Conservation (phyloP, 257 asterid genomes). For the Fraxinus cuspidata region DNA sequence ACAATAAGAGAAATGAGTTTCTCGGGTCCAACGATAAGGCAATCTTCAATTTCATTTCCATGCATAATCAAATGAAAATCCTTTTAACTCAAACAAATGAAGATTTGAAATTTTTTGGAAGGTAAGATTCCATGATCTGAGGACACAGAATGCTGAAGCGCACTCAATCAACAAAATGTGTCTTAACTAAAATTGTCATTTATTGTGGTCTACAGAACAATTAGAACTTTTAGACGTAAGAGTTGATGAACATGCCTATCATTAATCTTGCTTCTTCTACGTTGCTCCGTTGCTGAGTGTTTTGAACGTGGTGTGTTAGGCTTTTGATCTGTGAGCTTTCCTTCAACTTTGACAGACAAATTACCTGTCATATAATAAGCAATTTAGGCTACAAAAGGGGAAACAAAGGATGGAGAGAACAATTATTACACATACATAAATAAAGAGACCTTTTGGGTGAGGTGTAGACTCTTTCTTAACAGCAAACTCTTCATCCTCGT, state of each 20-base stretch:
- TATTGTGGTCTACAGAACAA: not conserved
- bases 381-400: constrained; percentile 11
- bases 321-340: constrained; percentile 64
- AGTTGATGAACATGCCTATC: constrained; percentile 67
- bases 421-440: constrained; percentile 1
- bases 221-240: constrained; percentile 12
- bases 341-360: constrained; percentile 63
- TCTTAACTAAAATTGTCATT: not conserved
- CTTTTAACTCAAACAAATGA: not conserved
- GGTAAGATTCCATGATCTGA: not conserved
- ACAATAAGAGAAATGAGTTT: not conserved
- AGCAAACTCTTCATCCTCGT: constrained; percentile 67
- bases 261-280: constrained; percentile 98
- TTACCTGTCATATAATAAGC: constrained; percentile 44
- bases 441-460: constrained; percentile 59
- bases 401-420: constrained; percentile 10
- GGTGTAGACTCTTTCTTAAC: constrained; percentile 72
- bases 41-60: constrained; percentile 7
- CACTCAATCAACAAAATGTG: not conserved
- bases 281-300: constrained; percentile 99
- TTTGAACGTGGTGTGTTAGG: constrained; percentile 95
- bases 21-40: not conserved
- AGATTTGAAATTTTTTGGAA: constrained; percentile 4
- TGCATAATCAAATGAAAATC: not conserved
- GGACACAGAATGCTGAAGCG: constrained; percentile 1